These are phyloP conservation scores for Rhizophagus sp. DNA, from an alignment of 192 early-diverging fungal genomes.

Conservation along the genomic window DNA sequence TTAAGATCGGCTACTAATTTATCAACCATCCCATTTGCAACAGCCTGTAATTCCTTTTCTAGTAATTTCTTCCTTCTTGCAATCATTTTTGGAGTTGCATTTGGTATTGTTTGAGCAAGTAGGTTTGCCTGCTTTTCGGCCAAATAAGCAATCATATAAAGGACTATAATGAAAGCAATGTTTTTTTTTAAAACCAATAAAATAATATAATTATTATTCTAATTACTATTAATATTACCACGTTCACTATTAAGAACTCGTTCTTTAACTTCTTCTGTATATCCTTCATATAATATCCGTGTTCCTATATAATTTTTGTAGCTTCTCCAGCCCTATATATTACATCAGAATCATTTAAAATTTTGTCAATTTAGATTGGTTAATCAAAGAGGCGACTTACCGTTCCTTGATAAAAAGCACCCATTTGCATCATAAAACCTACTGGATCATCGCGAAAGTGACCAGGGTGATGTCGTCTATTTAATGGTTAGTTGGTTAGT, in stretches of 20 bases:
- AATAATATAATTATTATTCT: not conserved
- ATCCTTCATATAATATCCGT: constrained; percentile 68
- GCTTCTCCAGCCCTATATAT: constrained; percentile 72
- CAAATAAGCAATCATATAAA: constrained; percentile 36
- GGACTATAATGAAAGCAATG: constrained; percentile 9
- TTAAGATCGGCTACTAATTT: constrained; percentile 66
- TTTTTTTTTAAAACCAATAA: not conserved
- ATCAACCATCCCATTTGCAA: constrained; percentile 56
- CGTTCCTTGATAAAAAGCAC: constrained; percentile 57
- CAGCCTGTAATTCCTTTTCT: constrained; percentile 49
- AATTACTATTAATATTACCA: constrained; percentile 44
- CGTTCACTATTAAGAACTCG: constrained; percentile 54
- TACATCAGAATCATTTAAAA: not conserved
- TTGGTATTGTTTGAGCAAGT: constrained; percentile 36
- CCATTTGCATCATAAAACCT: constrained; percentile 64
- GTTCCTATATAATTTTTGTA: constrained; percentile 77
- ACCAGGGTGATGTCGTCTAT: constrained; percentile 46
- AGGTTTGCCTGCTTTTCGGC: constrained; percentile 43
- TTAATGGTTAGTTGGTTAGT: constrained; percentile 16
- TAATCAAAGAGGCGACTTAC: constrained; percentile 39
- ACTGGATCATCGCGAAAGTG: constrained; percentile 70
- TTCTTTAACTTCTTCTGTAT: constrained; percentile 62
- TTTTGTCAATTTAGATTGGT: not conserved
- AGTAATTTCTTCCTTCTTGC: constrained; percentile 40
- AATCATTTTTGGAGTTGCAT: constrained; percentile 38